A percentile compares a stretch with the other conserved stretches of the same genome.
phyloP scores from a whole-genome alignment of 331 rosid genomes.

The Malus hybrid region DNA sequence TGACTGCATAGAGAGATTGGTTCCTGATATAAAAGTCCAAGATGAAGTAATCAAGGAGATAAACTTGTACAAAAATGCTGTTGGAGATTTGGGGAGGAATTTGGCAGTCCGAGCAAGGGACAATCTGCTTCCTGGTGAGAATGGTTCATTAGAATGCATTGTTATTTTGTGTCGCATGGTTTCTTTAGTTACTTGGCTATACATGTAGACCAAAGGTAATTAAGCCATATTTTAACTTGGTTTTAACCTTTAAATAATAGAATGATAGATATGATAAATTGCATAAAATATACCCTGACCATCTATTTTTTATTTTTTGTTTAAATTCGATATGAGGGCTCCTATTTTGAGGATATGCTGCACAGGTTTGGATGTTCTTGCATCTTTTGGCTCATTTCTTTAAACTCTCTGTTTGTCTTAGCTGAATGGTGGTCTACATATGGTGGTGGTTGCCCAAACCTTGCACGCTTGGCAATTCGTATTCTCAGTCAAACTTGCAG shows the following conservation, averaged over 20 bases:
- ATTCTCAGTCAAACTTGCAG: slow-evolving; percentile 27
- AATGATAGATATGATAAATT: background rate
- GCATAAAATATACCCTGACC: background rate
- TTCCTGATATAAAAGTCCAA: slow-evolving; percentile 20
- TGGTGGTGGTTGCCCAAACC: slow-evolving; percentile 21
- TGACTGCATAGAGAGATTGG: slow-evolving; percentile 21
- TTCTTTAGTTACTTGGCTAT: background rate
- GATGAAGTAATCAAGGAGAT: slow-evolving; percentile 25
- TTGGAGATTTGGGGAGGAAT: slow-evolving; percentile 27
- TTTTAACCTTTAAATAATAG: background rate
- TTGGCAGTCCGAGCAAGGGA: slow-evolving; percentile 24
- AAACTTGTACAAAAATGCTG: slow-evolving; percentile 18
- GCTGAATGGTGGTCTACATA: slow-evolving; percentile 31
- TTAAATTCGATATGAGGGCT: background rate
- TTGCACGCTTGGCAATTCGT: slow-evolving; percentile 5
- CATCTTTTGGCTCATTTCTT: background rate
- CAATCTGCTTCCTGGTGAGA: slow-evolving; percentile 22
- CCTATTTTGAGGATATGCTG: background rate
- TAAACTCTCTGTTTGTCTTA: background rate
- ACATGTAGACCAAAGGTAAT: background rate
- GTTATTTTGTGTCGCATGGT: background rate
- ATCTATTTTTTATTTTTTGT: no score
- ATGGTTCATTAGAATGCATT: background rate
- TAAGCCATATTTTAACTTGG: background rate
- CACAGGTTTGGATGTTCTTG: background rate